A percentile compares a stretch with the other conserved stretches of the same genome.
Evolutionary conservation across 805 yeast species (phyloP).

Genomic region (Sungouiella thailandica): DNA sequence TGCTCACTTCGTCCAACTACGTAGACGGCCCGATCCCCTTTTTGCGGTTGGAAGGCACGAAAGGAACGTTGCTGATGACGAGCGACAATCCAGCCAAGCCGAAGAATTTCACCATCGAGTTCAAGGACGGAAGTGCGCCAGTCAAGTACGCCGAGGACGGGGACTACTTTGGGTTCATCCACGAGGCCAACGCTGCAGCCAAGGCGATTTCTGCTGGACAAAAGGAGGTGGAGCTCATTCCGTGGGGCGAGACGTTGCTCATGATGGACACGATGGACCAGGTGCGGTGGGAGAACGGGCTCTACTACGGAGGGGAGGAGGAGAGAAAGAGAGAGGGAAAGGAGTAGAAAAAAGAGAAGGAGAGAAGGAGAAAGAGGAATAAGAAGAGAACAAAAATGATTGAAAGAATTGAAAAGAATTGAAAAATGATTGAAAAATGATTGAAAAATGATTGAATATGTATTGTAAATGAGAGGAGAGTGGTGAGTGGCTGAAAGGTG

Average conservation of each 20-base stretch:
- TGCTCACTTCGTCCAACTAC: conserved; percentile 27
- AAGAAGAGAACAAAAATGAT: too few species aligned
- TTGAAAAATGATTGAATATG: too few species aligned
- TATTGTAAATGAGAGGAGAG: too few species aligned
- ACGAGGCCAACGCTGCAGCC: conserved; percentile 54
- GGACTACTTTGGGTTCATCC: conserved; percentile 46
- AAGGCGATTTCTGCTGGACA: conserved; percentile 37
- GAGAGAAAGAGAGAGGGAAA: not conserved
- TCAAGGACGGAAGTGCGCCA: conserved; percentile 20
- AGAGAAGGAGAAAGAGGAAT: too few species aligned
- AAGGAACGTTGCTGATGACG: conserved; percentile 27
- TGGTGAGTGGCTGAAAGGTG: too few species aligned
- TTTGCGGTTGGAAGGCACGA: conserved; percentile 30
- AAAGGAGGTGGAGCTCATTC: conserved; percentile 29
- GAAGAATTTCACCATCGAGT: conserved; percentile 26
- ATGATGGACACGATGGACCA: conserved; percentile 47
- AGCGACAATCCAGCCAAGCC: conserved; percentile 32
- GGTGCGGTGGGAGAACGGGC: conserved; percentile 39
- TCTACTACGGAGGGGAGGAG: conserved; percentile 39
- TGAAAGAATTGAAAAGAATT: too few species aligned
- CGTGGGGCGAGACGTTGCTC: conserved; percentile 42
- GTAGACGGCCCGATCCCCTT: conserved; percentile 24
- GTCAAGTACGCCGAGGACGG: conserved; percentile 29
- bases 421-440: too few species aligned
- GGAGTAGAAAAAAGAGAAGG: not conserved